Evolutionary conservation across 2,329 filamentous ascomycete genomes (phyloP).

Genomic region (Phaeosphaeriaceae sp.): DNA sequence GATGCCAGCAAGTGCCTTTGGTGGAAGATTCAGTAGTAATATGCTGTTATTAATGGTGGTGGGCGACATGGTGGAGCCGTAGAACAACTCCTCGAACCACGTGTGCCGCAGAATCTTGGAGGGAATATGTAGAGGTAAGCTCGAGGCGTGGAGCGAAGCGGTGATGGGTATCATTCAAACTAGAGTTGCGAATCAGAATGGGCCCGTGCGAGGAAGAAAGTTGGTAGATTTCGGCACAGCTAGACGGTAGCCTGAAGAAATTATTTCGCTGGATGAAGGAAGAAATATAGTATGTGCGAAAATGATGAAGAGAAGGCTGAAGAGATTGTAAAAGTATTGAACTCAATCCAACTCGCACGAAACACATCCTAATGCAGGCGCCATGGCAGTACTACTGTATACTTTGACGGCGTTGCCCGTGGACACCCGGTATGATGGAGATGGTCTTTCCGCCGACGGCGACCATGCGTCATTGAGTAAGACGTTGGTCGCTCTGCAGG

Average conservation of each 20-base stretch:
- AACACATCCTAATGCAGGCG: conserved; percentile 2
- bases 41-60: conserved; percentile 44
- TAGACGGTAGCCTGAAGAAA: too few species aligned
- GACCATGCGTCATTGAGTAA: conserved; percentile 20
- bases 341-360: neutral
- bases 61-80: conserved; percentile 44
- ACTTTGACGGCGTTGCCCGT: neutral
- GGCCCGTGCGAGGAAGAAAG: conserved; percentile 13
- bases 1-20: conserved; percentile 60
- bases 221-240: too few species aligned
- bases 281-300: neutral
- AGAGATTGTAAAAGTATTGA: neutral
- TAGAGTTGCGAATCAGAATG: conserved; percentile 19
- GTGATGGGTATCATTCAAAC: conserved; percentile 22
- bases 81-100: conserved; percentile 42
- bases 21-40: conserved; percentile 54
- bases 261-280: neutral
- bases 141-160: conserved; percentile 17
- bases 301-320: neutral
- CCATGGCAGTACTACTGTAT: conserved; percentile 12
- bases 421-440: conserved; percentile 10
- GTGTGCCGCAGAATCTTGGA: conserved; percentile 46
- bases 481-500: neutral
- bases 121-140: conserved; percentile 18
- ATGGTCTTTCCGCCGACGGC: conserved; percentile 18